Evolutionary conservation across 208 protist species (phyloP), one percentile per base, ranked within the genome.

Genomic region (Trypanosoma platydactyli): DNA sequence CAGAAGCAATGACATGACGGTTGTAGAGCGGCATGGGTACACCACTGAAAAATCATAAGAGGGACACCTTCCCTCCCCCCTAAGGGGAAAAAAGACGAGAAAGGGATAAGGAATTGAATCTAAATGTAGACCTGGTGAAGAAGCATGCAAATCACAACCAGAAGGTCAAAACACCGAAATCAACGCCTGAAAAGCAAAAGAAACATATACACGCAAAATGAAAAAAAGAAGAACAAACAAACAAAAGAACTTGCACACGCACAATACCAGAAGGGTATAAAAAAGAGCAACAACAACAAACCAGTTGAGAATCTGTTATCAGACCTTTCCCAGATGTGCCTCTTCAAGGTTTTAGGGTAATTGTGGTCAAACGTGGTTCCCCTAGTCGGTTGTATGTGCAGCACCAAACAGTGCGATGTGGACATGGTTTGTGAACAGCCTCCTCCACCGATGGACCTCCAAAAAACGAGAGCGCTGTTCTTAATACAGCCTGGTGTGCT

Each of bases 381-480:
- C 83, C 82, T 1, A 84, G 46, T 29, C 81, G 78, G 59, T 89
- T 88, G 53, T 81, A 86, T 27, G 81, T 89, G 67, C 83, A 94
- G 48, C 74, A 76, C 88, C 88, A 94, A 38, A 94, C 68, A 50
- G 78, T 83, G 3, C 85, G 71, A 56, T 94, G 88, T 11, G 88
- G 85, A 58, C 84, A 88, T 1, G 78, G 79, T 40, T 59, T 70
- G 65, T 91, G 77, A 29, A 91, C 84, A n/a, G 88, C 79, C 70
- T 88, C 71, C 56, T 92, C 76, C 9, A 89, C 85, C 16, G 81
- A 70, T 9, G 71, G 71, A 0, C 81, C 83, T 20, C 77, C 84
- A 77, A 92, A 91, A 56, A 83, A 94, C 29, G 85, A 88, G n/a
- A 94, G 76, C 55, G 92, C 61, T 5, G 80, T 86, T 30, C 88